Base-by-base conservation (phyloP, 2,329 filamentous ascomycete species). In the Trichoderma hamatum region DNA sequence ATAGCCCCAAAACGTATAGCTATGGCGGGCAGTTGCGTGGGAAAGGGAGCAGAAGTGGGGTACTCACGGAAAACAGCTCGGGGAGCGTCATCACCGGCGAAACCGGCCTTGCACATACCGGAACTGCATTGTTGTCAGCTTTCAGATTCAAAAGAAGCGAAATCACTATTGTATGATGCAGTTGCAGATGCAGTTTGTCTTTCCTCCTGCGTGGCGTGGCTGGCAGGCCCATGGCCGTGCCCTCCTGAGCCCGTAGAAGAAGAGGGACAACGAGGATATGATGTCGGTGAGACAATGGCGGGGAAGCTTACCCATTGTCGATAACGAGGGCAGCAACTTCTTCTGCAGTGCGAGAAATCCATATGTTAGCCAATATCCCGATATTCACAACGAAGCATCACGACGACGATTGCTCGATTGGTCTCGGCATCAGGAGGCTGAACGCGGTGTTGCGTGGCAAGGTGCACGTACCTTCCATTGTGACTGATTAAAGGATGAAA, bases 91-190 rank as follows among this genome's bases (percentile, higher is more conserved):
- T 99, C 96, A 94, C 96, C 96, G 89, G 96, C 96, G 87, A 99
- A 99, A 94, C 96, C 96, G 92, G 96, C 96, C 90, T 99, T 99
- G 89, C 96, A 99, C 96, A 99, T 98, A 90, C 96, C 96, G 86
- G 96, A 98, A 91, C 95, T 98, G 84, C 73, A 80, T 70, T 75
- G 43, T 36, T 28, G 68, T 70, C 39, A 70, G 68, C 63, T 60
- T 62, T 19, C 34, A 28, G 32, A 32, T 28, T 59, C 49, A 51
- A 30, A 54, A 34, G 30, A 19, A 55, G 28, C 14, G 61, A 58
- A 63, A 66, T 39, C 39, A 64, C 5, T 30, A 10, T n/a, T 7
- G 34, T 32, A n/a, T 34, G 51, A 65, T 55, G 43, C 43, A 52
- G 49, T 43, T 56, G 56, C n/a, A 49, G 49, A 58, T 56, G 63